Base-by-base conservation (phyloP, 192 early-diverging fungal species). In the Jimgerdemannia flammicorona region DNA sequence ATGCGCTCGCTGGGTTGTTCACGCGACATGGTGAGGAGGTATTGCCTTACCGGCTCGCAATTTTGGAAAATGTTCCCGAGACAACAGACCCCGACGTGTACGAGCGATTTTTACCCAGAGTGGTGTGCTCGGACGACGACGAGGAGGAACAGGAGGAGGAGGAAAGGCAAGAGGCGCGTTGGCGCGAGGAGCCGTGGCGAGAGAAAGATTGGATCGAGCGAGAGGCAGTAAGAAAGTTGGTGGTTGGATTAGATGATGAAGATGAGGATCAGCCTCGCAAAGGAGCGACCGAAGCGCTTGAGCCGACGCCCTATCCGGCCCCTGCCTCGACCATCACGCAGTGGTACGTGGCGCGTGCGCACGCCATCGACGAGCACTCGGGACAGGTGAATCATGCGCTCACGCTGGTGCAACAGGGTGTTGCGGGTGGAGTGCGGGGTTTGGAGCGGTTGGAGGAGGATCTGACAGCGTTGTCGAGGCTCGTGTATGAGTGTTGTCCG, bases 271-370 rank as follows among this genome's bases (percentile, higher is more conserved):
- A 59, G 49, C 8, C 8, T 14, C 2, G 49, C 49, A 59, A 59
- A 59, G 14, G 49, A 6, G 49, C 87, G 39, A 42, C 76, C 9
- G 43, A 74, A 19, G 65, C 78, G 8, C 76, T 86, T 7, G 76
- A 84, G 8, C 40, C 80, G 2, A 70, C 71, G 11, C 41, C 79
- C 3, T 92, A 91, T 73, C 90, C 90, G 3, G 84, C 89, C 0
- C 42, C 79, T 8, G 70, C 77, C 7, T 72, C 79, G 8, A 66
- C 70, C 4, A 81, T 91, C 43, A 82, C 88, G 10, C 64, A 89
- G 4, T 92, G 90, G 90, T 92, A 91, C 75, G 79, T 76, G 41
- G 71, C 84, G 17, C 84, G 91, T 10, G 85, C 88, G 10, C 79
- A 79, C 4, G 81, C 80, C 7, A 89, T 90, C 43, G 91, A 92